Conservation (phyloP, 768 basidiomycete species). For the Mycena galericulata region DNA sequence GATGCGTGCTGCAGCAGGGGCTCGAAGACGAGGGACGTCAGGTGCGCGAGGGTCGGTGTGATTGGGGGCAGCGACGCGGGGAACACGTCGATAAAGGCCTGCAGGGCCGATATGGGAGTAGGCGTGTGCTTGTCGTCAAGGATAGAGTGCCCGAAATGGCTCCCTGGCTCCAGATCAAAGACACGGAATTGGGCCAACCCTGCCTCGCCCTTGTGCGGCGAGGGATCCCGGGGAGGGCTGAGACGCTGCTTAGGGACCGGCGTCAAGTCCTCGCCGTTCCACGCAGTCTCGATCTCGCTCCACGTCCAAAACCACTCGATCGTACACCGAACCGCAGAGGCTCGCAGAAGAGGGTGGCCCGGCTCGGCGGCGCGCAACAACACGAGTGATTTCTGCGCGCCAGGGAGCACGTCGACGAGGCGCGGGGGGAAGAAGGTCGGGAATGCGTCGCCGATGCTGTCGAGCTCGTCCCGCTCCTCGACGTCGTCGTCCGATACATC, state of each 20-base stretch:
- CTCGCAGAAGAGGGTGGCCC: constrained; percentile 67
- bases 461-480: constrained; percentile 50
- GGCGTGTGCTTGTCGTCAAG: constrained; percentile 40
- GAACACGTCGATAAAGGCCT: constrained; percentile 66
- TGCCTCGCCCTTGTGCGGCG: constrained; percentile 42
- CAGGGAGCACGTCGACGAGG: constrained; percentile 65
- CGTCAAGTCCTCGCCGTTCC: constrained; percentile 43
- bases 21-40: constrained; percentile 71
- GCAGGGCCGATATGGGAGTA: constrained; percentile 48
- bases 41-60: constrained; percentile 71
- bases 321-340: constrained; percentile 35
- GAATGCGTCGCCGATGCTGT: constrained; percentile 55
- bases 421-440: constrained; percentile 73
- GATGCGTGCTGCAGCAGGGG: constrained; percentile 73
- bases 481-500: constrained; percentile 54
- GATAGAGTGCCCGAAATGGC: constrained; percentile 42
- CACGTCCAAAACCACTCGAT: constrained; percentile 76
- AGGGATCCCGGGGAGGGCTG: constrained; percentile 3
- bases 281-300: constrained; percentile 63
- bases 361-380: constrained; percentile 75
- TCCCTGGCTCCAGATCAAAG: constrained; percentile 78
- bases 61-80: constrained; percentile 70
- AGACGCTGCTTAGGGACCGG: not conserved
- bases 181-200: constrained; percentile 61
- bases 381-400: constrained; percentile 76